Evolutionary conservation across 257 asterid species (phyloP).

Genomic region (Fraxinus excelsior): DNA sequence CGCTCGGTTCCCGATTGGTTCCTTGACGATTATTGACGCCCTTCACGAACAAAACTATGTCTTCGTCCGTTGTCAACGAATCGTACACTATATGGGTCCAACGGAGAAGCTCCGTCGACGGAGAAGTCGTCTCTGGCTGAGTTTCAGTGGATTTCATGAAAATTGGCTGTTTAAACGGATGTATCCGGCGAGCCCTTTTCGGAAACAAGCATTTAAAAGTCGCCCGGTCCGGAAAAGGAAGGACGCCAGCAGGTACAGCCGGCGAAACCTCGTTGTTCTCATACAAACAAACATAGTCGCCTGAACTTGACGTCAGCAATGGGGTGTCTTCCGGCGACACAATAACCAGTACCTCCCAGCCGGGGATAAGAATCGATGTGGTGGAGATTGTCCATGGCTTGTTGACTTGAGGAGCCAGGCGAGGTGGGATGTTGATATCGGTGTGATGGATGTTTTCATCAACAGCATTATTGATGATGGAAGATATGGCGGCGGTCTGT

Average conservation of each 20-base stretch:
- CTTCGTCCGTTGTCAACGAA: conserved; percentile 62
- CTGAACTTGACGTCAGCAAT: background rate
- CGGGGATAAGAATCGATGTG: conserved; percentile 65
- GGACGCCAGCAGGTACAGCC: conserved; percentile 47
- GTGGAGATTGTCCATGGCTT: conserved; percentile 28
- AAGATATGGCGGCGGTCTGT: conserved; percentile 14
- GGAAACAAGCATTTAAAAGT: conserved; percentile 59
- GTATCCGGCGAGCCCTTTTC: conserved; percentile 38
- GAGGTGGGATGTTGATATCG: background rate
- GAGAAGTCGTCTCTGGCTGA: conserved; percentile 3
- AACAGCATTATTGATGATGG: conserved; percentile 21
- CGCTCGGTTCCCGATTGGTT: conserved; percentile 44
- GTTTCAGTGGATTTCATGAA: conserved; percentile 24
- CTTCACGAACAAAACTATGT: conserved; percentile 72
- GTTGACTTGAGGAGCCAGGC: background rate
- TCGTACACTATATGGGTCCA: conserved; percentile 66
- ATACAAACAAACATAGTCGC: conserved; percentile 45
- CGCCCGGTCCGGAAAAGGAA: conserved; percentile 57
- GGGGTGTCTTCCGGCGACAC: conserved; percentile 36
- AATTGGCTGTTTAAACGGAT: conserved; percentile 55
- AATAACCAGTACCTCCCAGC: conserved; percentile 75
- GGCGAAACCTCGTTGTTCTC: conserved; percentile 36
- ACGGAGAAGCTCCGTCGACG: conserved; percentile 37
- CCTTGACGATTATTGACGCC: conserved; percentile 74
- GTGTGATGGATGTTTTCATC: conserved; percentile 26